phyloP scores from a whole-genome alignment of 202 grass and related monocot species.

The Panicum hallii region DNA sequence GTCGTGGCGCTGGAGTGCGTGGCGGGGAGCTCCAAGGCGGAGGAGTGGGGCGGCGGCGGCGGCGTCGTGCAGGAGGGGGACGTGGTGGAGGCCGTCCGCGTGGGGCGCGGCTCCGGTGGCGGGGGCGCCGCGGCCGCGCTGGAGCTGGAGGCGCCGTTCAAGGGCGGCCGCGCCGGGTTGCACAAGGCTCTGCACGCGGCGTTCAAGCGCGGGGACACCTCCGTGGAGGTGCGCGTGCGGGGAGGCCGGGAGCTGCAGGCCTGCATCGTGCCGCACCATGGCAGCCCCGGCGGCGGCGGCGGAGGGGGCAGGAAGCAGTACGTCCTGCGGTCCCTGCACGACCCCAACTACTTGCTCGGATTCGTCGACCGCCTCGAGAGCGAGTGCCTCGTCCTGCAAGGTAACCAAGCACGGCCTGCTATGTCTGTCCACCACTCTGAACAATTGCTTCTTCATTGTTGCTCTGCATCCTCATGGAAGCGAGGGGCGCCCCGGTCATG shows the following conservation, averaged over 20 bases:
- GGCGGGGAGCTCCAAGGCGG: constrained; percentile 78
- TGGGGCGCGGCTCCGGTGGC: constrained; percentile 40
- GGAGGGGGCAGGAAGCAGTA: constrained; percentile 59
- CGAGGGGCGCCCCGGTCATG: background rate
- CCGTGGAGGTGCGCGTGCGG: constrained; percentile 63
- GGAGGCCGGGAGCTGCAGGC: constrained; percentile 70
- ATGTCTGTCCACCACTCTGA: background rate
- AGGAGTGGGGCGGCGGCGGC: constrained; percentile 78
- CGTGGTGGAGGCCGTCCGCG: constrained; percentile 78
- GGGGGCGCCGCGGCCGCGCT: background rate
- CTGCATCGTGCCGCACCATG: constrained; percentile 71
- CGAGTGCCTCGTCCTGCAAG: constrained; percentile 77
- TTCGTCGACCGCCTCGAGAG: constrained; percentile 80
- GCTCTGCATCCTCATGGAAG: background rate
- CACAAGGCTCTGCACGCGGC: constrained; percentile 84
- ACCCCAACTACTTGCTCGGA: constrained; percentile 82
- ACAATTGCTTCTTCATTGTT: background rate
- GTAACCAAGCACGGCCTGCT: constrained; percentile 37
- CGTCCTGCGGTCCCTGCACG: constrained; percentile 78
- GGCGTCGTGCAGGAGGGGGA: constrained; percentile 78
- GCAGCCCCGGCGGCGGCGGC: constrained; percentile 7
- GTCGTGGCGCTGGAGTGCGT: constrained; percentile 90
- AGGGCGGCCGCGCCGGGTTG: constrained; percentile 63
- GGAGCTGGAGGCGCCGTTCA: constrained; percentile 72
- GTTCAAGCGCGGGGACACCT: constrained; percentile 87